Percentiles rank a stretch among this genome's conserved stretches.
phyloP scores from a whole-genome alignment of 2,329 filamentous ascomycete genomes.

The Periconia sp. region DNA sequence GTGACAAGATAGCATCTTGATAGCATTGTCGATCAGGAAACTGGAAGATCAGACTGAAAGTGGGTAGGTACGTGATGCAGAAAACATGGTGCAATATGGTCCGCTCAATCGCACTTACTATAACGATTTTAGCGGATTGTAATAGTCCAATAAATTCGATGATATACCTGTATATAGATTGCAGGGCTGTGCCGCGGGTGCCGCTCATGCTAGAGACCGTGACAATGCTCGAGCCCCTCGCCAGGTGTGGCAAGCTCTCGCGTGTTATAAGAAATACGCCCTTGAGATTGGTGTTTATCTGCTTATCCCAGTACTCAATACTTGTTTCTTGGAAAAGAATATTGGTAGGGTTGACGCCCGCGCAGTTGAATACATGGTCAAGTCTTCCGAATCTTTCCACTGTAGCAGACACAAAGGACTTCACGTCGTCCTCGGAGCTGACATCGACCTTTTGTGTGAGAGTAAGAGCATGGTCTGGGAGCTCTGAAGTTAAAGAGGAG shows the following conservation, averaged over 20 bases:
- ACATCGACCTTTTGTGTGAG: slow-evolving; percentile 3
- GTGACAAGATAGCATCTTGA: too few relatives aligned
- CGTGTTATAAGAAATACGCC: slow-evolving; percentile 35
- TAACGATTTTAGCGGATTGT: too few relatives aligned
- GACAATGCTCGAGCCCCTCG: slow-evolving; percentile 7
- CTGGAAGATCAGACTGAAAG: too few relatives aligned
- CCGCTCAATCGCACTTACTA: too few relatives aligned
- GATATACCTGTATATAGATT: slow-evolving; percentile 14
- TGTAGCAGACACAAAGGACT: background rate
- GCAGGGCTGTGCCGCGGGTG: slow-evolving; percentile 2
- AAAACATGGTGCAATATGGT: too few relatives aligned
- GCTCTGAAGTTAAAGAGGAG: background rate
- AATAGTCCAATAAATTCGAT: too few relatives aligned
- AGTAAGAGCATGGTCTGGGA: background rate
- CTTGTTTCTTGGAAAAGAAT: slow-evolving; percentile 1
- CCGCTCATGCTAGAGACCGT: slow-evolving; percentile 16
- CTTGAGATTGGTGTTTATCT: slow-evolving; percentile 1
- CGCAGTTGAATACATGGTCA: slow-evolving; percentile 4
- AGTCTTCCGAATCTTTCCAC: slow-evolving; percentile 1
- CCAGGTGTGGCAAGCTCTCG: slow-evolving; percentile 44
- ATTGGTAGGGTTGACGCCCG: background rate
- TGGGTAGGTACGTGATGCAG: too few relatives aligned
- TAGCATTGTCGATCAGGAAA: too few relatives aligned
- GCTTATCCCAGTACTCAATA: slow-evolving; percentile 1
- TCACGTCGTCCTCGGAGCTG: slow-evolving; percentile 1